phyloP scores from a whole-genome alignment of 2,329 filamentous ascomycete species.

The Aspergillus brasiliensis region DNA sequence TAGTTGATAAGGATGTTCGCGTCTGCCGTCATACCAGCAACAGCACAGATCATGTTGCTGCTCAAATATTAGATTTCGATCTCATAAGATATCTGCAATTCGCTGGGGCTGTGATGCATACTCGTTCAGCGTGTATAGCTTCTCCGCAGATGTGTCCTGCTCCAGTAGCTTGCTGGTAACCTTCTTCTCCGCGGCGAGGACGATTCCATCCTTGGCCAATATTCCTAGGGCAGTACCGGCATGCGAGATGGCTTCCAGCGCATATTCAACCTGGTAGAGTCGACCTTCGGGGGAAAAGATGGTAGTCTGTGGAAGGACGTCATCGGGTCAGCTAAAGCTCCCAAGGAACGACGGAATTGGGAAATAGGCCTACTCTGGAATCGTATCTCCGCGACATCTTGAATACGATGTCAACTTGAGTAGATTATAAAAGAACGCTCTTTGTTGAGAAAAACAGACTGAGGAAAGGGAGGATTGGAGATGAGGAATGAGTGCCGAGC shows the following conservation, averaged over 20 bases:
- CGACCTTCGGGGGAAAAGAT: slow-evolving; percentile 99
- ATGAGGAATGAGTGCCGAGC: slow-evolving; percentile 18
- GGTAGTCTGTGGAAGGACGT: slow-evolving; percentile 69
- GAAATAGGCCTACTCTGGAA: slow-evolving; percentile 72
- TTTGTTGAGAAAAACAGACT: slow-evolving; percentile 1
- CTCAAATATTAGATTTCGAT: slow-evolving; percentile 18
- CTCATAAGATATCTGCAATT: not conserved
- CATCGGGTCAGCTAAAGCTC: slow-evolving; percentile 41
- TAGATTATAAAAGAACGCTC: slow-evolving; percentile 11
- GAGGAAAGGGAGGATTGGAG: slow-evolving; percentile 13
- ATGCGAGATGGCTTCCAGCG: slow-evolving; percentile 96
- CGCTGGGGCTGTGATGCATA: slow-evolving; percentile 53
- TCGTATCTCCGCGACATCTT: slow-evolving; percentile 96
- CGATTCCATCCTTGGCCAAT: slow-evolving; percentile 96
- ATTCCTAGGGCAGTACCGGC: slow-evolving; percentile 96
- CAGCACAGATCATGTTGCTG: slow-evolving; percentile 99
- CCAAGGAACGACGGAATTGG: slow-evolving; percentile 21
- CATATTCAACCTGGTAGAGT: slow-evolving; percentile 99
- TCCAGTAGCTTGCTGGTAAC: slow-evolving; percentile 98
- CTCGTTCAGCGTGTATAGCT: slow-evolving; percentile 99
- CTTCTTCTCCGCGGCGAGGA: slow-evolving; percentile 96
- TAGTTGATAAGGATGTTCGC: slow-evolving; percentile 99
- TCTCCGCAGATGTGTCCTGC: slow-evolving; percentile 99
- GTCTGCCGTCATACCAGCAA: slow-evolving; percentile 98
- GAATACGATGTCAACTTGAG: slow-evolving; percentile 25